These are phyloP conservation scores for Aspergillus glaucus DNA, from an alignment of 2,329 filamentous ascomycete genomes.

Conservation along the genomic window DNA sequence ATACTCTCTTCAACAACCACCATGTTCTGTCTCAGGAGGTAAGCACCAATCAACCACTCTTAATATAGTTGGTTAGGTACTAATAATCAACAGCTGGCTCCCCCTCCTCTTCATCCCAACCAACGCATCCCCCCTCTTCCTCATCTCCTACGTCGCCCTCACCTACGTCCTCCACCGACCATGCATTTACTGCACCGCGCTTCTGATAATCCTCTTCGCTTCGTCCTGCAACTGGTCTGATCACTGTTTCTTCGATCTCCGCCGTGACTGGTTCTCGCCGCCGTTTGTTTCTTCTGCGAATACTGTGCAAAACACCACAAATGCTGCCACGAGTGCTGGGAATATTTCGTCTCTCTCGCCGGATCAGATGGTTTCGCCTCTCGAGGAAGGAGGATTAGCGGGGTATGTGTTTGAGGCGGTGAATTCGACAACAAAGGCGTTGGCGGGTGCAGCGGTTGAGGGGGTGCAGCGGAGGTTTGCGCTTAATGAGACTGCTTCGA, in stretches of 20 bases:
- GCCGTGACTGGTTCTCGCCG: slow-evolving; percentile 89
- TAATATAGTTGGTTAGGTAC: neutral
- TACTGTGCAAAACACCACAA: slow-evolving; percentile 4
- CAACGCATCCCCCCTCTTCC: slow-evolving; percentile 77
- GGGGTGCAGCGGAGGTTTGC: slow-evolving; percentile 43
- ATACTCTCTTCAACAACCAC: slow-evolving; percentile 6
- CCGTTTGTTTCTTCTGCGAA: slow-evolving; percentile 42
- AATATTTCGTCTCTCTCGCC: slow-evolving; percentile 15
- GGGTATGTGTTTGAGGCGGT: slow-evolving; percentile 44
- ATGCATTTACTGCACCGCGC: slow-evolving; percentile 94
- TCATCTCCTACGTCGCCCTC: slow-evolving; percentile 82
- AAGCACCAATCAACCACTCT: slow-evolving; percentile 17
- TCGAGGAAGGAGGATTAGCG: slow-evolving; percentile 28
- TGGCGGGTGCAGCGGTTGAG: slow-evolving; percentile 63
- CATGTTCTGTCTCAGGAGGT: slow-evolving; percentile 66
- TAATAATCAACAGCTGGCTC: slow-evolving; percentile 57
- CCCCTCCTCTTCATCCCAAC: slow-evolving; percentile 83
- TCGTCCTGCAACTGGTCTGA: slow-evolving; percentile 87
- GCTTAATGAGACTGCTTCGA: slow-evolving; percentile 13
- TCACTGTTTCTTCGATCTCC: slow-evolving; percentile 87
- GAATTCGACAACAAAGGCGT: slow-evolving; percentile 62
- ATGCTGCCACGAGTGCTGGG: neutral
- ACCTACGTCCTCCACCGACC: slow-evolving; percentile 95
- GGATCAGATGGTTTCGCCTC: slow-evolving; percentile 21
- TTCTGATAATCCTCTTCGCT: slow-evolving; percentile 89